These are phyloP conservation scores for Knoxia roxburghii DNA, from an alignment of 257 asterid genomes.

Conservation along the genomic window DNA sequence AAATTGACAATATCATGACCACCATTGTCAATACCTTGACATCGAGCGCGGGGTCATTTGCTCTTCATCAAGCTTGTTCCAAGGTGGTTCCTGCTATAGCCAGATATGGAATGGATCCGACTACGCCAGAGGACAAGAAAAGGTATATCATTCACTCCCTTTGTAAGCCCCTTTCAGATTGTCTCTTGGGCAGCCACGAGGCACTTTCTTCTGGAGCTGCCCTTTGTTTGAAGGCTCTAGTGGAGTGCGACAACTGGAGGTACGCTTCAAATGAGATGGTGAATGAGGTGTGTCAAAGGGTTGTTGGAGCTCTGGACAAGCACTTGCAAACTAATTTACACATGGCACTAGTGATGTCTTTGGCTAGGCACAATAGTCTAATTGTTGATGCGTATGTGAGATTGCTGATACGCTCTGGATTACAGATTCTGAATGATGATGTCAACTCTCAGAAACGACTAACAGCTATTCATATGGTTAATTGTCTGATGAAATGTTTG, in stretches of 20 bases:
- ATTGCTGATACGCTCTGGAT: conserved; percentile 55
- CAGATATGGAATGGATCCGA: conserved; percentile 78
- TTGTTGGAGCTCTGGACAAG: conserved; percentile 77
- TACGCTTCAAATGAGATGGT: conserved; percentile 76
- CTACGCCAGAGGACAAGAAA: conserved; percentile 69
- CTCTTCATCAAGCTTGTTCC: conserved; percentile 97
- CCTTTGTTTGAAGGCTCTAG: conserved; percentile 77
- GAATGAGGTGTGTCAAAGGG: conserved; percentile 90
- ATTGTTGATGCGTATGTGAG: conserved; percentile 91
- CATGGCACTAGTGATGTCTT: conserved; percentile 69
- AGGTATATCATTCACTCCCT: conserved; percentile 52
- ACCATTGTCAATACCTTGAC: conserved; percentile 69
- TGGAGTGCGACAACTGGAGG: conserved; percentile 91
- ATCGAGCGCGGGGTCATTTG: conserved; percentile 78
- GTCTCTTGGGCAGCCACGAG: conserved; percentile 78
- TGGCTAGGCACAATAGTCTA: conserved; percentile 78
- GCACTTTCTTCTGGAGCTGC: conserved; percentile 89
- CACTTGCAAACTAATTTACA: conserved; percentile 71
- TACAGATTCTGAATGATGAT: conserved; percentile 55
- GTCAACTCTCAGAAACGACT: conserved; percentile 71
- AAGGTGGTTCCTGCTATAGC: conserved; percentile 95
- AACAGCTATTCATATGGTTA: conserved; percentile 86
- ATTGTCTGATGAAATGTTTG: conserved; percentile 66
- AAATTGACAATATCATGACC: conserved; percentile 73
- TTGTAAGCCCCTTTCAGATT: conserved; percentile 77